Evolutionary conservation across 148 eudicot species (phyloP).

Genomic region (Dianthus caryophyllus): DNA sequence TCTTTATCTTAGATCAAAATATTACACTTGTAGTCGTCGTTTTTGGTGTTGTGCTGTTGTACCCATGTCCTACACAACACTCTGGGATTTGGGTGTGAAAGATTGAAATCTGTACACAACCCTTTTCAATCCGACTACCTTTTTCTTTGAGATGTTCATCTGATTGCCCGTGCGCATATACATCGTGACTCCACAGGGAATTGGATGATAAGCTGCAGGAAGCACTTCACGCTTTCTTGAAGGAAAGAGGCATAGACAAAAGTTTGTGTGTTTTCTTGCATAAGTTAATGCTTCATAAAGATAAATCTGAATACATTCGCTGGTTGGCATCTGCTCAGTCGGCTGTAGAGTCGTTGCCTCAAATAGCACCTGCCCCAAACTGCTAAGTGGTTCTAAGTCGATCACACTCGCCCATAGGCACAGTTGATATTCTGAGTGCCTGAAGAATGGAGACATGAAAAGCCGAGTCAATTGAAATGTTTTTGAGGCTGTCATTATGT

Average conservation of each 20-base stretch:
- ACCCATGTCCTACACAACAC: too few species aligned
- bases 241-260: conserved; percentile 78
- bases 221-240: conserved; percentile 66
- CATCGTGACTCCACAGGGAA: conserved; percentile 48
- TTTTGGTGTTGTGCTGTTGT: too few species aligned
- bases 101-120: too few species aligned
- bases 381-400: neutral
- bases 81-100: too few species aligned
- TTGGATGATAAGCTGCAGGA: conserved; percentile 81
- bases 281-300: conserved; percentile 53
- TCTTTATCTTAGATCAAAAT: neutral
- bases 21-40: neutral
- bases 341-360: conserved; percentile 34
- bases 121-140: too few species aligned
- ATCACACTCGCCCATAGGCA: neutral
- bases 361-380: neutral
- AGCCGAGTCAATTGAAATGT: neutral
- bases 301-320: conserved; percentile 55
- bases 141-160: neutral
- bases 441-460: neutral
- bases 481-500: neutral
- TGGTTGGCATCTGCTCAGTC: conserved; percentile 72
- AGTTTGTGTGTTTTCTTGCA: conserved; percentile 68
- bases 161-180: conserved; percentile 10
- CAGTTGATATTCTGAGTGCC: neutral